phyloP scores from a whole-genome alignment of 1,139 yeast species.

The Zygotorulaspora mrakii region DNA sequence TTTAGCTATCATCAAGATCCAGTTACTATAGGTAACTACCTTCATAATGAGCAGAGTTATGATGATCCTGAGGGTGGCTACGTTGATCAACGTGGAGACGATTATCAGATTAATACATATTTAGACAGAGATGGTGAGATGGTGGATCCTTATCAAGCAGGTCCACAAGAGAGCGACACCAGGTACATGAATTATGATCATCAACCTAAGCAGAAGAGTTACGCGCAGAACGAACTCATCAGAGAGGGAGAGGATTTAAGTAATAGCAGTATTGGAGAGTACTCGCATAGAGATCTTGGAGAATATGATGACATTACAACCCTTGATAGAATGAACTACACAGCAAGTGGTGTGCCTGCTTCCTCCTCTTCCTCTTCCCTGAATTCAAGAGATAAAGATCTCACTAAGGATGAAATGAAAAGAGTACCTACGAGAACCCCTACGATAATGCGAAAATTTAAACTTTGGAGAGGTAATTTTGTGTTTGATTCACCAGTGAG shows the following conservation, averaged over 20 bases:
- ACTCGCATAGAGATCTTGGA: conserved; percentile 30
- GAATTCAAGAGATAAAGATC: conserved; percentile 21
- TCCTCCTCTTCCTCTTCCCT: conserved; percentile 20
- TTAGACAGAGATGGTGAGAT: conserved; percentile 35
- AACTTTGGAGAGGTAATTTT: conserved; percentile 52
- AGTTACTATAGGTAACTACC: conserved; percentile 13
- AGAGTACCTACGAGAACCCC: conserved; percentile 24
- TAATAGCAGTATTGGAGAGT: conserved; percentile 14
- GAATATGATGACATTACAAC: conserved; percentile 30
- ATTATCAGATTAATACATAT: conserved; percentile 36
- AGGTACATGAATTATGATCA: conserved; percentile 6
- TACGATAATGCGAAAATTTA: conserved; percentile 33
- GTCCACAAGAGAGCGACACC: conserved; percentile 5
- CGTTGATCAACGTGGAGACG: conserved; percentile 37
- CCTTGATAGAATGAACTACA: conserved; percentile 23
- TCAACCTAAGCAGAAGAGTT: conserved; percentile 3
- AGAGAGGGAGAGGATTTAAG: conserved; percentile 18
- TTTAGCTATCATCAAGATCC: conserved; percentile 12
- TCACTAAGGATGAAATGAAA: conserved; percentile 14
- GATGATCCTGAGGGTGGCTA: conserved; percentile 29
- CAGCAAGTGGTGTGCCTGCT: conserved; percentile 16
- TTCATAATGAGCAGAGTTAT: conserved; percentile 14
- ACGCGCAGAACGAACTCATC: conserved; percentile 10
- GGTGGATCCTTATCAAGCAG: conserved; percentile 34
- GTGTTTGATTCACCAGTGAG: conserved; percentile 66